Percentiles rank a stretch among this genome's conserved stretches.
These are phyloP conservation scores for Phytopythium sindhum DNA, from an alignment of 352 stramenopile genomes.

Conservation along the genomic window DNA sequence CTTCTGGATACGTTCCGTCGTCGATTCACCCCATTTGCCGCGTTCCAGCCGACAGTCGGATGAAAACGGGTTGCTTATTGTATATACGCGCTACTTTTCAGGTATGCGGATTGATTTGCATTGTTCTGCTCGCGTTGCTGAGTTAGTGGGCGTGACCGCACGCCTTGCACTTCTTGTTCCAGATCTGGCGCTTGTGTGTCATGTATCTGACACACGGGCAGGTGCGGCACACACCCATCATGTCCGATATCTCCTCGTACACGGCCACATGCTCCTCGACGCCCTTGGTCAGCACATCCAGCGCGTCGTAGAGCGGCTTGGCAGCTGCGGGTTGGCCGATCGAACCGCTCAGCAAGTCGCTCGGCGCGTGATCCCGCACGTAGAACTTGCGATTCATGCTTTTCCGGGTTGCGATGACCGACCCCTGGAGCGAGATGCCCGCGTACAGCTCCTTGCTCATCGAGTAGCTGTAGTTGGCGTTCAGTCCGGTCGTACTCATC, in stretches of 20 bases:
- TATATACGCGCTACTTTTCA: neutral
- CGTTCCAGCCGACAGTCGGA: neutral
- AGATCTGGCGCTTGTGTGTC: slow-evolving; percentile 40
- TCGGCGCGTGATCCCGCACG: slow-evolving; percentile 31
- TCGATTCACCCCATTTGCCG: neutral
- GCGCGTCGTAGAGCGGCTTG: slow-evolving; percentile 32
- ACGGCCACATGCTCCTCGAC: slow-evolving; percentile 38
- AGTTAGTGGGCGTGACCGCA: slow-evolving; percentile 48
- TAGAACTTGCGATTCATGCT: slow-evolving; percentile 90
- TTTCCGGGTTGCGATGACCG: slow-evolving; percentile 64
- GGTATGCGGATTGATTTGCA: neutral
- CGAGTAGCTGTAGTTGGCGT: slow-evolving; percentile 87
- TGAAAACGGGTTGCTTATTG: neutral
- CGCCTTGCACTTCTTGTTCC: slow-evolving; percentile 67
- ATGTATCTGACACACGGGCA: slow-evolving; percentile 42
- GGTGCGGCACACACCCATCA: slow-evolving; percentile 43
- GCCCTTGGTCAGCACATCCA: slow-evolving; percentile 26
- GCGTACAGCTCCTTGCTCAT: slow-evolving; percentile 82
- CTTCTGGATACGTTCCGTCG: slow-evolving; percentile 1
- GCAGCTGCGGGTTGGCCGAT: slow-evolving; percentile 25
- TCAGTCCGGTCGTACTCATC: slow-evolving; percentile 31
- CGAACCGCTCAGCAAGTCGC: slow-evolving; percentile 27
- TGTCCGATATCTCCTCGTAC: slow-evolving; percentile 22
- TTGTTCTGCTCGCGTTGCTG: neutral
- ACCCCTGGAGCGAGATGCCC: slow-evolving; percentile 77